Base-by-base conservation (phyloP, 75 land plant species). In the Ceratopteris richardii region DNA sequence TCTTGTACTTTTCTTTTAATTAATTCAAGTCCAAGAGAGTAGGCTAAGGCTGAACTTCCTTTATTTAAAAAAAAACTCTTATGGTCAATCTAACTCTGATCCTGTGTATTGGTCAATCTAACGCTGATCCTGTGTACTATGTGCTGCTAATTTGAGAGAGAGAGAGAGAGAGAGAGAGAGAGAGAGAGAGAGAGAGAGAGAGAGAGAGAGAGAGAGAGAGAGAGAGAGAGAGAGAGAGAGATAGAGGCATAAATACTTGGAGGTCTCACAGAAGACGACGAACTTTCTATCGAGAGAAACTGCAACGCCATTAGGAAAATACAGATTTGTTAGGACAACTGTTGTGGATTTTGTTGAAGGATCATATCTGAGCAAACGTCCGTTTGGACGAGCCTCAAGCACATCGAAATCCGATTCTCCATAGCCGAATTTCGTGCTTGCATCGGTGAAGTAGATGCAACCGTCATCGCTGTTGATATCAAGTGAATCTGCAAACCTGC, bases 261-360 rank as follows among this genome's bases (percentile, higher is more conserved):
- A 71, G 7, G 83, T 68, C 61, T 89, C 95, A 31, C 86, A 85
- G 41, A 85, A 57, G 18, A 82, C 65, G 7, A 89, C 20, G 56
- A 60, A 89, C 43, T 77, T 72, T 61, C 85, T 60, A 9, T 67
- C 68, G 7, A 40, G 10, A 0, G 95, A 85, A 16, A 89, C 69
- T 4, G 86, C 86, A 17, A 89, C 80, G 0, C 95, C 90, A 70
- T 89, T 89, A 0, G 95, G 71, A 57, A 89, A 89, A 37, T 18
- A 21, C 1, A 89, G 63, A 46, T 65, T 23, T 12, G 65, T 56
- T 12, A 80, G 66, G 33, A 85, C 19, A 4, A 85, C 68, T 0
- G 82, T 69, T 12, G 86, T 82, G 37, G 60, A 43, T 11, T 53
- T 41, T 0, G 70, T 69, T 9, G 43, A 31, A 2, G 95, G 86